phyloP scores from a whole-genome alignment of 2,329 filamentous ascomycete species.

The Exutisphaerella laricina region DNA sequence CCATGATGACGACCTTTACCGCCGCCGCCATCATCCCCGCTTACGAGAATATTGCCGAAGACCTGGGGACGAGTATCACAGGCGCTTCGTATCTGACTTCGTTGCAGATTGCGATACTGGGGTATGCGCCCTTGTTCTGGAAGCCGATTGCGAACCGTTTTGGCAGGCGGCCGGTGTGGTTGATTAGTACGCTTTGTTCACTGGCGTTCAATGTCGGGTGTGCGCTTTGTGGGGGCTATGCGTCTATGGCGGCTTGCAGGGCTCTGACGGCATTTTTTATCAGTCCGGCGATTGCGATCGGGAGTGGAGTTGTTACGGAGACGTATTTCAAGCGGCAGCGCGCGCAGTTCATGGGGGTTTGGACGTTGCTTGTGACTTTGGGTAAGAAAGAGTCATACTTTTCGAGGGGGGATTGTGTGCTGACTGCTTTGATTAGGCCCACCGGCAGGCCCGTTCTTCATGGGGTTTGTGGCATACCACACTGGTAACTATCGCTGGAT shows the following conservation, averaged over 20 bases:
- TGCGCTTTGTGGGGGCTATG: slow-evolving; percentile 46
- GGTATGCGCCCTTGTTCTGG: slow-evolving; percentile 53
- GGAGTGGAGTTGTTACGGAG: slow-evolving; percentile 54
- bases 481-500: slow-evolving; percentile 53
- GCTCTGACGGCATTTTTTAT: slow-evolving; percentile 54
- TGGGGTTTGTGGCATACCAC: slow-evolving; percentile 46
- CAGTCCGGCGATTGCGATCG: slow-evolving; percentile 49
- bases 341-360: slow-evolving; percentile 53
- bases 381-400: too few relatives aligned
- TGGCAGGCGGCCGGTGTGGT: slow-evolving; percentile 51
- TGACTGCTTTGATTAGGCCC: slow-evolving; percentile 23
- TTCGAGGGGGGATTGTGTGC: neutral
- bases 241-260: slow-evolving; percentile 47
- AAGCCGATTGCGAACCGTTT: slow-evolving; percentile 50
- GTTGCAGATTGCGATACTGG: slow-evolving; percentile 51
- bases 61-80: slow-evolving; percentile 47
- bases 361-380: slow-evolving; percentile 50
- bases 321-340: slow-evolving; percentile 54
- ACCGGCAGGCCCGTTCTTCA: slow-evolving; percentile 38
- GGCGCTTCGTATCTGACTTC: slow-evolving; percentile 51
- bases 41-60: slow-evolving; percentile 49
- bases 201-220: slow-evolving; percentile 51
- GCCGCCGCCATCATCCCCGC: slow-evolving; percentile 52
- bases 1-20: slow-evolving; percentile 53
- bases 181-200: slow-evolving; percentile 46